phyloP scores from a whole-genome alignment of 148 eudicot species.

The Persicaria tinctoria region DNA sequence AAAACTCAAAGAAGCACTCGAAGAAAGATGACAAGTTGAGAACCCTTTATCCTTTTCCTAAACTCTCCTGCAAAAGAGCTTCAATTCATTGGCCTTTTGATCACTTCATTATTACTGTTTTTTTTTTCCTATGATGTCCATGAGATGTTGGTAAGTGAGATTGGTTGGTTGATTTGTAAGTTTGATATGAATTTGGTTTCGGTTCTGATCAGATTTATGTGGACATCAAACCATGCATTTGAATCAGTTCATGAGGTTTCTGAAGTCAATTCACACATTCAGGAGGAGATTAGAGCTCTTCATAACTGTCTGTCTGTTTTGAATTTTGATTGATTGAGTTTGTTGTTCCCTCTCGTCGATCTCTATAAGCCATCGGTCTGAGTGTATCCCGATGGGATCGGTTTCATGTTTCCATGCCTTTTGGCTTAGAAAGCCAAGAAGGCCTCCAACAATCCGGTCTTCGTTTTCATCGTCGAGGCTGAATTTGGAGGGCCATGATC shows the following conservation, averaged over 20 bases:
- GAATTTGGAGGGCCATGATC: constrained; percentile 24
- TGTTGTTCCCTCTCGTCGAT: background rate
- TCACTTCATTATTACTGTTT: background rate
- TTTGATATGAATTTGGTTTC: background rate
- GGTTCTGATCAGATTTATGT: constrained; percentile 8
- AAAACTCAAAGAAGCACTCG: constrained; percentile 20
- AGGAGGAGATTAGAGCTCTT: constrained; percentile 35
- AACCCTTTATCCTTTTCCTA: constrained; percentile 14
- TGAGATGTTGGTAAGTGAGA: background rate
- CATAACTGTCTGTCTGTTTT: constrained; percentile 18
- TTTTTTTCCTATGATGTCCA: background rate
- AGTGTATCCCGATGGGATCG: constrained; percentile 34
- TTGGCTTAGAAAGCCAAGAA: constrained; percentile 39
- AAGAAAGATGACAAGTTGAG: constrained; percentile 21
- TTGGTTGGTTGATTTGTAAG: background rate
- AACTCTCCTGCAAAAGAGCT: constrained; percentile 13
- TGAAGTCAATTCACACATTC: constrained; percentile 66
- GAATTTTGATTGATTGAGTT: background rate
- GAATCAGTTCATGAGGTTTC: constrained; percentile 71
- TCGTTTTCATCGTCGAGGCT: constrained; percentile 38
- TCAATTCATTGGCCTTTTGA: background rate
- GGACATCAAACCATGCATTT: constrained; percentile 42
- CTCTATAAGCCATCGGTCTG: background rate
- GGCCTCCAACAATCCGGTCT: constrained; percentile 27
- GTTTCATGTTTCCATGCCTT: constrained; percentile 52